A percentile compares a stretch with the other conserved stretches of the same genome.
These are phyloP conservation scores for Aphanomyces astaci DNA, from an alignment of 352 stramenopile species.

Conservation along the genomic window DNA sequence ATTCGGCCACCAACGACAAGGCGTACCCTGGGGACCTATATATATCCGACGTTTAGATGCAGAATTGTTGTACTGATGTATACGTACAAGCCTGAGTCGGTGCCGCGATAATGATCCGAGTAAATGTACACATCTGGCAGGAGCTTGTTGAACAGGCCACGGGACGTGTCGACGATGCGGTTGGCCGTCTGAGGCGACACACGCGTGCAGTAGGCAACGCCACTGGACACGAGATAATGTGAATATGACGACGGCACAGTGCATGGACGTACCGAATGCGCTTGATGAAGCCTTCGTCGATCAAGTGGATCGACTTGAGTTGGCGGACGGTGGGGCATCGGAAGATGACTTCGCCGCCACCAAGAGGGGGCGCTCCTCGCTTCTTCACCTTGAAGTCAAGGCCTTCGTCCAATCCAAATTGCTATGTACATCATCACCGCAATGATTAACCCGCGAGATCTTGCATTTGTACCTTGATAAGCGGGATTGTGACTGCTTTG, in stretches of 20 bases:
- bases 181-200: constrained; percentile 97
- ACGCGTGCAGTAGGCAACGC: constrained; percentile 93
- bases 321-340: constrained; percentile 92
- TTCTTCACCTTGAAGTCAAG: constrained; percentile 85
- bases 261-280: constrained; percentile 74
- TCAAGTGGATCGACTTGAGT: constrained; percentile 91
- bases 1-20: constrained; percentile 94
- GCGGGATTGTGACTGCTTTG: constrained; percentile 89
- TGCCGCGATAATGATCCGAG: constrained; percentile 96
- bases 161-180: constrained; percentile 93
- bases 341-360: constrained; percentile 88
- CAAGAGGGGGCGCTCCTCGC: constrained; percentile 81
- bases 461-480: constrained; percentile 71
- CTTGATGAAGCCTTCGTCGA: constrained; percentile 97
- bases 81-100: constrained; percentile 58
- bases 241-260: neutral
- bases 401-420: constrained; percentile 94
- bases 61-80: neutral
- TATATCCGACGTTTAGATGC: neutral
- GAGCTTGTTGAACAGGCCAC: constrained; percentile 96
- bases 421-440: constrained; percentile 19
- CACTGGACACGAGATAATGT: constrained; percentile 34
- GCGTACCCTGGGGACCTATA: constrained; percentile 82
- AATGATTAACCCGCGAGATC: neutral
- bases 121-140: constrained; percentile 99